These are phyloP conservation scores for Arachnopeziza araneosa DNA, from an alignment of 2,329 filamentous ascomycete genomes.

Conservation along the genomic window DNA sequence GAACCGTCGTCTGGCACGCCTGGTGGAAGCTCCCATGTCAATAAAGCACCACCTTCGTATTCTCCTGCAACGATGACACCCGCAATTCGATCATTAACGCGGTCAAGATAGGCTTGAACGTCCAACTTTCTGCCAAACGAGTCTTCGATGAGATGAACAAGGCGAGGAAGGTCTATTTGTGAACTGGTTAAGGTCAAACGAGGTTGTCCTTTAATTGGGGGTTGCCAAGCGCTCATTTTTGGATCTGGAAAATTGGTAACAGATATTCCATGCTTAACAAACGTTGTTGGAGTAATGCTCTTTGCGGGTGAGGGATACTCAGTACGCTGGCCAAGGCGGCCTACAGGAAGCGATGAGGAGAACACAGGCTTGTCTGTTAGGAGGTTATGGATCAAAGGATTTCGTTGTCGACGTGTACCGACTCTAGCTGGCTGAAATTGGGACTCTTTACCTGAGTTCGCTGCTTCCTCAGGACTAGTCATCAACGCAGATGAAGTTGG, in stretches of 20 bases:
- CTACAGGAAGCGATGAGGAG: slow-evolving; percentile 81
- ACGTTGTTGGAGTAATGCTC: slow-evolving; percentile 56
- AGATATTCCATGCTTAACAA: slow-evolving; percentile 88
- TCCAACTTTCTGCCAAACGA: slow-evolving; percentile 85
- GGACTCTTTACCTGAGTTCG: slow-evolving; percentile 38
- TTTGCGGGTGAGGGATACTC: slow-evolving; percentile 17
- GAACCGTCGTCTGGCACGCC: slow-evolving; percentile 49
- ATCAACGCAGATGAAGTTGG: slow-evolving; percentile 82
- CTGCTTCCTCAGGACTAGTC: slow-evolving; percentile 79
- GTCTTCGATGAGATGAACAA: slow-evolving; percentile 86
- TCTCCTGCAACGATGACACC: slow-evolving; percentile 93
- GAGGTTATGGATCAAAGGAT: slow-evolving; percentile 91
- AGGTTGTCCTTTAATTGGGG: slow-evolving; percentile 52
- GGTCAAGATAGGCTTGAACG: slow-evolving; percentile 71
- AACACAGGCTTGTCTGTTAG: slow-evolving; percentile 91
- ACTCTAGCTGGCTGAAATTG: slow-evolving; percentile 33
- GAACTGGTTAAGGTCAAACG: slow-evolving; percentile 71
- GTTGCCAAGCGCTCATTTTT: slow-evolving; percentile 58
- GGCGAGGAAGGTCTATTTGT: slow-evolving; percentile 73
- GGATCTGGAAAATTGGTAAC: slow-evolving; percentile 77
- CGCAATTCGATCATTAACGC: slow-evolving; percentile 76
- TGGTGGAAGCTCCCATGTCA: slow-evolving; percentile 85
- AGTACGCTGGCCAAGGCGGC: slow-evolving; percentile 44
- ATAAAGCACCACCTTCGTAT: slow-evolving; percentile 90
- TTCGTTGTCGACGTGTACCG: slow-evolving; percentile 53